Base-by-base conservation (phyloP, 2,329 filamentous ascomycete species). In the Xylariaceae sp. region DNA sequence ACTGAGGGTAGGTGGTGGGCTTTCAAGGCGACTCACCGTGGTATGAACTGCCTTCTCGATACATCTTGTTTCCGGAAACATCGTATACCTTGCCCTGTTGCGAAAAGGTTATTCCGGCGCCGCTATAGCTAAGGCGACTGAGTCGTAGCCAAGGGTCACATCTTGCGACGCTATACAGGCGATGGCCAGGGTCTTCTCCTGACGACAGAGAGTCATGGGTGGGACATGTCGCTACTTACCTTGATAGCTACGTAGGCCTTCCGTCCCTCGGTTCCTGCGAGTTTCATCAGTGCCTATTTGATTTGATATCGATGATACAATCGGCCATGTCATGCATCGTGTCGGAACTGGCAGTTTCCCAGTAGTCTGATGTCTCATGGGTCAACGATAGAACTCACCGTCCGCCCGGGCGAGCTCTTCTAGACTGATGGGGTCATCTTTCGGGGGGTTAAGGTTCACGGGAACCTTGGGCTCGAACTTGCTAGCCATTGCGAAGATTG, bases 1-100 rank as follows among this genome's bases (percentile, higher is more conserved):
- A 19, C 19, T 19, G 11, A 5, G 3, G 27, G 12, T 29, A 35
- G 35, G 19, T 19, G 37, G 32, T 3, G 5, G 35, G 35, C 45
- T 51, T 11, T 43, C 54, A 39, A 31, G 2, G 26, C 44, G 29
- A 72, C 79, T 67, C 77, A 96, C 94, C 88, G 65, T 89, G 81
- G 72, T 99, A 99, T 60, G 86, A 84, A 47, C 89, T 91, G 29
- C 85, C 87, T 7, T 88, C 84, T 46, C 85, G 84, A 70, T 99
- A 99, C 12, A 88, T 85, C 61, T 88, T 85, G 72, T 97, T 99
- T 50, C 87, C 88, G 29, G 84, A 90, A 57, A 99, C 94, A 68
- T 99, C 92, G 68, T 96, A 99, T 50, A 99, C 87, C 58, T 87
- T 89, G 64, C 94, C 92, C 87, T 96, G 11, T 48, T 37, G 29